phyloP scores from a whole-genome alignment of 2,329 filamentous ascomycete species.

The Alternaria triticimaculans region DNA sequence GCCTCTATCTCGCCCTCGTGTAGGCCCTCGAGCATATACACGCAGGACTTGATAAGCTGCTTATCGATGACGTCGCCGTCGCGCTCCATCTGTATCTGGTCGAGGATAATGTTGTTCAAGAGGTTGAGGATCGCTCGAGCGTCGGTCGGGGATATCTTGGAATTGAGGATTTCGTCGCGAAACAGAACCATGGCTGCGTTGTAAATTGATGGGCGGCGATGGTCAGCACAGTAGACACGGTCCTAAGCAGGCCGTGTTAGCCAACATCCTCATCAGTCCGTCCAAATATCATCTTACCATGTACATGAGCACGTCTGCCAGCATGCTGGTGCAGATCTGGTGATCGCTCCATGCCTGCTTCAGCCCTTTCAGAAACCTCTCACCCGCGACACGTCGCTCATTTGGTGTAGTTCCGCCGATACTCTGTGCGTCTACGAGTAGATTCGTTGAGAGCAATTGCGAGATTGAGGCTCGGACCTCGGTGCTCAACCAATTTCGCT shows the following conservation, averaged over 20 bases:
- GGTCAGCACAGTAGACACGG: constrained; percentile 78
- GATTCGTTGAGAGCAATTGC: constrained; percentile 71
- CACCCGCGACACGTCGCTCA: constrained; percentile 80
- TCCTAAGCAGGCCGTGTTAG: constrained; percentile 61
- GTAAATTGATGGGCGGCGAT: constrained; percentile 78
- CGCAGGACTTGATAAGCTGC: constrained; percentile 78
- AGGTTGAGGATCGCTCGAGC: constrained; percentile 70
- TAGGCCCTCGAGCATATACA: constrained; percentile 87
- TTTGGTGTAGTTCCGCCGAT: constrained; percentile 67
- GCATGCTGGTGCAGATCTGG: constrained; percentile 93
- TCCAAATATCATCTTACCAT: constrained; percentile 62
- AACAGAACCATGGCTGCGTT: constrained; percentile 85
- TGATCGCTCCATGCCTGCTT: constrained; percentile 87
- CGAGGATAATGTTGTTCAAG: constrained; percentile 81
- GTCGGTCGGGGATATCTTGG: constrained; percentile 55
- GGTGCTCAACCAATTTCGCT: constrained; percentile 78
- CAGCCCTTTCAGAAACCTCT: constrained; percentile 79
- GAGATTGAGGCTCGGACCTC: constrained; percentile 76
- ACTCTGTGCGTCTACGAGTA: constrained; percentile 63
- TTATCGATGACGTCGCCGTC: constrained; percentile 89
- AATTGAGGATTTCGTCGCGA: constrained; percentile 80
- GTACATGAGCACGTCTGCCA: constrained; percentile 95
- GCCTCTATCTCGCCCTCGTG: constrained; percentile 82
- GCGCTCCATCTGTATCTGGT: constrained; percentile 91
- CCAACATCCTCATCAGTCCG: constrained; percentile 1